Evolutionary conservation across 2,329 filamentous ascomycete genomes (phyloP), one percentile per base, ranked within the genome.

Genomic region (Microcyclospora pomicola): DNA sequence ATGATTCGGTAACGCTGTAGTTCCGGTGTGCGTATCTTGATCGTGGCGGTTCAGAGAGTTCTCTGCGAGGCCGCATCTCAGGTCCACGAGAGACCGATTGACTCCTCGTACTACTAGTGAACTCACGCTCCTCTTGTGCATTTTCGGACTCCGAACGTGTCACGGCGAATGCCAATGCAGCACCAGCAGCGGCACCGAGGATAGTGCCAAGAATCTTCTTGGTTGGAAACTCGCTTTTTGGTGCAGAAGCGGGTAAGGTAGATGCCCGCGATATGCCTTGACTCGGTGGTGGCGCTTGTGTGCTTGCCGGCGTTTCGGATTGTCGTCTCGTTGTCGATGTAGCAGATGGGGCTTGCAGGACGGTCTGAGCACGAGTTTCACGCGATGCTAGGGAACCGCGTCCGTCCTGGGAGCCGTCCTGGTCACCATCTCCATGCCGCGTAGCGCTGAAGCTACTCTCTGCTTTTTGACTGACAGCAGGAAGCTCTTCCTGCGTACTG

Each of bases 171-270:
- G 82, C 80, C 31, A 82, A 66, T 9, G 80, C 81, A 28, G 79
- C 82, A 30, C 81, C 82, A 13, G 82, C 82, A 12, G 82, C 83
- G 27, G 81, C 82, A 32, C 83, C 84, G 35, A 93, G 68, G 9
- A 92, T 66, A 6, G 82, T 80, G 6, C 84, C 82, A 33, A 91
- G 69, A 15, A 60, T 30, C 12, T 47, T 43, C 38, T 55, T 54
- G 16, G 37, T 37, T 10, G 47, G 44, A 15, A 51, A 46, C 15
- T 44, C 41, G 9, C 27, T 9, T 2, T 15, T 38, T 9, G 38
- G 31, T 11, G 41, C 38, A 9, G 38, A 38, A 6, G 41, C 39
- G 4, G 49, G 47, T 33, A 42, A 42, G 13, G 46, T 52, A 14
- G 16, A 36, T n/a, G 40, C 35, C 13, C 44, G 41, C 11, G 42